Percentiles rank a stretch among this genome's conserved stretches.
Evolutionary conservation across 2,329 filamentous ascomycete species (phyloP).

Genomic region (Phaeoacremonium minimum): DNA sequence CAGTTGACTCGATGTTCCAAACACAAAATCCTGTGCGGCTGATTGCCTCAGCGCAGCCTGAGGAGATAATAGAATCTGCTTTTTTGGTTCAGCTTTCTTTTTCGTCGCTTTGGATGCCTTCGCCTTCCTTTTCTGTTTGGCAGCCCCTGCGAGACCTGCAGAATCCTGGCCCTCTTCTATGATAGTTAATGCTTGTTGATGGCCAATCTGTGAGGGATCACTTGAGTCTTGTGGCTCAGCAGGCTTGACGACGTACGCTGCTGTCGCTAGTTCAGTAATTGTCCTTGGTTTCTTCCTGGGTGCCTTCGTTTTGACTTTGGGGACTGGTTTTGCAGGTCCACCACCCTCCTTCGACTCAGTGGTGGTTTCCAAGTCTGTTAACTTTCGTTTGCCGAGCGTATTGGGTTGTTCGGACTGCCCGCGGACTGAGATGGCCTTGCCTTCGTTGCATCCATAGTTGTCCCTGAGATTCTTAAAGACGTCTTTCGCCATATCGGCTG

Average conservation of each 20-base stretch:
- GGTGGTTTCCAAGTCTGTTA: conserved; percentile 43
- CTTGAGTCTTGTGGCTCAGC: conserved; percentile 24
- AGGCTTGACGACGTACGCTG: conserved; percentile 51
- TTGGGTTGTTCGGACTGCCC: conserved; percentile 20
- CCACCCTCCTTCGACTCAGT: conserved; percentile 11
- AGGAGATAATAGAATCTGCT: conserved; percentile 63
- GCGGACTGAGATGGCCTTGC: conserved; percentile 5
- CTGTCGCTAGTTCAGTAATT: conserved; percentile 73
- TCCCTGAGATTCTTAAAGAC: conserved; percentile 40
- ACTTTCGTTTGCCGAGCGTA: conserved; percentile 50
- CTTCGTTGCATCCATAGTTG: conserved; percentile 31
- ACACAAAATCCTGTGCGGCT: conserved; percentile 70
- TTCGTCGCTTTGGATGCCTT: conserved; percentile 36
- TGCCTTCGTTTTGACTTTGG: conserved; percentile 43
- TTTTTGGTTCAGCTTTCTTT: conserved; percentile 29
- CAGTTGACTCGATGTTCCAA: conserved; percentile 83
- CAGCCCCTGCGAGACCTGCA: conserved; percentile 17
- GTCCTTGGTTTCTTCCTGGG: conserved; percentile 69
- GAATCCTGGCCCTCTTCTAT: conserved; percentile 25
- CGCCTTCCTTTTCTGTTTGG: conserved; percentile 20
- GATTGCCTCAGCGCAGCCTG: conserved; percentile 62
- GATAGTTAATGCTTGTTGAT: too few relatives aligned
- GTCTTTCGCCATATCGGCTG: conserved; percentile 12
- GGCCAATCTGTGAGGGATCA: conserved; percentile 28
- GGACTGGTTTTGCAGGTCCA: conserved; percentile 7